Base-by-base conservation (phyloP, 805 yeast species). In the Myxozyma melibiosi region DNA sequence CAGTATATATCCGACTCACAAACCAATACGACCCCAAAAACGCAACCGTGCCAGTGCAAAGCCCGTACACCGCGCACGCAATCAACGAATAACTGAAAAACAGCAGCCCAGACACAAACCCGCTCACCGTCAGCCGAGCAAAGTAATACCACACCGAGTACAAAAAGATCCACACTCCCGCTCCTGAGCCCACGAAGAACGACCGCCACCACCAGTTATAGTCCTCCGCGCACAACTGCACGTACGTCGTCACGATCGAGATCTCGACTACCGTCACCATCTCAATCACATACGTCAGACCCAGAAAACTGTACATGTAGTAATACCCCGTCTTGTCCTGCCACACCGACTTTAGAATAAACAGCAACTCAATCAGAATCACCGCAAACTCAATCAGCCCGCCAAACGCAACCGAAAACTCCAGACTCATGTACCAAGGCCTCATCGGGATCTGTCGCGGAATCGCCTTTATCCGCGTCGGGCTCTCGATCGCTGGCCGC, bases 131-230 rank as follows among this genome's bases (percentile, higher is more conserved):
- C 69, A 88, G 74, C 65, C 80, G 78, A 50, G 76, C 74, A 50
- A 80, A 66, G 66, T 82, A 80, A 69, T 90, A 88, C 67, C 85
- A 86, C 20, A 85, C 66, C 4, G 92, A 80, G 69, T 87, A 89
- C 7, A 76, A 70, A 62, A 82, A 82, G 56, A 90, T 77, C 72
- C 86, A 88, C 77, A 85, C 76, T 30, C 90, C 89, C 46, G 88
- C 80, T 55, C 91, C 83, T 3, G 82, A 75, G 3, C 95, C 88
- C 28, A 84, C 81, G 52, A 82, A 70, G 70, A 88, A 89, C 11
- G 90, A 76, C 63, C 84, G 78, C 96, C 96, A 89, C 68, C 88
- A 88, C 96, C 96, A 90, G 63, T 78, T 74, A 48, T 81, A 80
- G 67, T 75, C 80, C 49, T 79, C 81, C 63, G 80, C 74, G 22